These are phyloP conservation scores for Sechiopsis laciniata DNA, from an alignment of 306 rosid genomes.

Conservation along the genomic window DNA sequence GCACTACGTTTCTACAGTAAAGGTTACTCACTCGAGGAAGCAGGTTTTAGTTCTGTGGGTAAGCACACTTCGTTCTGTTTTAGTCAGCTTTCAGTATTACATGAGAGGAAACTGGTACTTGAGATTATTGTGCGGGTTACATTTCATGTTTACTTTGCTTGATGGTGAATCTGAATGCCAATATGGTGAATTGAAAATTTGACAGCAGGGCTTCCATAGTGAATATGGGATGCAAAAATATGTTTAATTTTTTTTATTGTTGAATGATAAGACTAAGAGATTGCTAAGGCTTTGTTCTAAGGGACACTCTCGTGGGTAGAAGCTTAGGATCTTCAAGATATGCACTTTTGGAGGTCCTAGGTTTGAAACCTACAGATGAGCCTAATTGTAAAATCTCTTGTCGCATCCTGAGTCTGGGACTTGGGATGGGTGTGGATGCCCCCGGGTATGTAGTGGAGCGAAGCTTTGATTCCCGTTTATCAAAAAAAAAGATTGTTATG, in stretches of 20 bases:
- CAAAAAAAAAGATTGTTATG: too few relatives aligned
- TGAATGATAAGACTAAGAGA: neutral
- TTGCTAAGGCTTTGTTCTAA: too few relatives aligned
- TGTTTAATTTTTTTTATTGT: neutral
- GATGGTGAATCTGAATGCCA: neutral
- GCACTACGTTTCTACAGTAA: constrained; percentile 46
- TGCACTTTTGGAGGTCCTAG: too few relatives aligned
- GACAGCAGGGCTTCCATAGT: neutral
- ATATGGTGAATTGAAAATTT: neutral
- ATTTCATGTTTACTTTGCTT: constrained; percentile 5
- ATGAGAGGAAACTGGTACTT: neutral
- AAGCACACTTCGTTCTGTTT: constrained; percentile 45
- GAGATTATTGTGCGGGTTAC: neutral
- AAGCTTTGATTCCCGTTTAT: too few relatives aligned
- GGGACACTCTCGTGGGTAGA: too few relatives aligned
- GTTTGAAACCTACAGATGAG: too few relatives aligned
- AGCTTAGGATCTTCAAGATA: too few relatives aligned
- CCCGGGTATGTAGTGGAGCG: too few relatives aligned
- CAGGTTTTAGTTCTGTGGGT: constrained; percentile 50
- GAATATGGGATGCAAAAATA: neutral
- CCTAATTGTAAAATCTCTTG: too few relatives aligned
- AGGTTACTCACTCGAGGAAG: constrained; percentile 59
- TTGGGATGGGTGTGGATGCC: too few relatives aligned
- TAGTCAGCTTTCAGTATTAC: constrained; percentile 36
- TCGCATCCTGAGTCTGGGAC: too few relatives aligned